Conservation (phyloP, 2,329 filamentous ascomycete genomes). For the Cercospora berteroae region DNA sequence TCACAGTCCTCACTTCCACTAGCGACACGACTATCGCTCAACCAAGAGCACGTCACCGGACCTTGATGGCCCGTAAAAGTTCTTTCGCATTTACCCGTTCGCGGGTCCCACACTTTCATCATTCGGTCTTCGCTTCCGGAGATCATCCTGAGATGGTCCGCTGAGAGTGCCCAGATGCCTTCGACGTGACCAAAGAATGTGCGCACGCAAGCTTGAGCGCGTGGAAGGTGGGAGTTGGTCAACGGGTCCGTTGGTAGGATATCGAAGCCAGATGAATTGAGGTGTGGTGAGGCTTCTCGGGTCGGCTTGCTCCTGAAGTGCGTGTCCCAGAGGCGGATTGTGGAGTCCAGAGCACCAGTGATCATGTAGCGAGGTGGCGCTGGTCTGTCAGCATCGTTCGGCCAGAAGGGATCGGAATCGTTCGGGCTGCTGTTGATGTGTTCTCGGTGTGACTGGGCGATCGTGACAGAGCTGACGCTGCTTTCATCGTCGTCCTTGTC, state of each 20-base stretch:
- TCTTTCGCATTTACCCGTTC: constrained; percentile 85
- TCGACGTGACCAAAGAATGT: constrained; percentile 97
- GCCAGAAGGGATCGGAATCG: constrained; percentile 52
- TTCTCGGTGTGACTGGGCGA: constrained; percentile 24
- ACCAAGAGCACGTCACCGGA: constrained; percentile 86
- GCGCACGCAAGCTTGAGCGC: constrained; percentile 64
- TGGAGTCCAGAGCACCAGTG: constrained; percentile 86
- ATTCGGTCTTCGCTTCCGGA: constrained; percentile 89
- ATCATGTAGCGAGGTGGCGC: constrained; percentile 87
- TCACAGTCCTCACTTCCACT: constrained; percentile 93
- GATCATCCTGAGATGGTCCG: constrained; percentile 83
- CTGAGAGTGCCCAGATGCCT: constrained; percentile 89
- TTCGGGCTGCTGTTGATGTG: constrained; percentile 7
- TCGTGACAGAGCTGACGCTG: constrained; percentile 32
- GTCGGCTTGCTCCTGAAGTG: constrained; percentile 28
- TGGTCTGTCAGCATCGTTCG: constrained; percentile 60
- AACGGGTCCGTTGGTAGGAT: constrained; percentile 37
- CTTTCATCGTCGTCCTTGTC: constrained; percentile 52
- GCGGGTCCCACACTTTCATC: constrained; percentile 93
- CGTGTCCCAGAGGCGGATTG: constrained; percentile 90
- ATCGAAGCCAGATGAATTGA: constrained; percentile 16
- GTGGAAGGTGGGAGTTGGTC: constrained; percentile 37
- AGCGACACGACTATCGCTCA: constrained; percentile 85
- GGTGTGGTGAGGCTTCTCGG: constrained; percentile 17
- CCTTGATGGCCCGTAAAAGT: constrained; percentile 89